Evolutionary conservation across 108 stramenopile species (phyloP), one percentile per base, ranked within the genome.

Genomic region (Mayamaea pseudoterrestris): DNA sequence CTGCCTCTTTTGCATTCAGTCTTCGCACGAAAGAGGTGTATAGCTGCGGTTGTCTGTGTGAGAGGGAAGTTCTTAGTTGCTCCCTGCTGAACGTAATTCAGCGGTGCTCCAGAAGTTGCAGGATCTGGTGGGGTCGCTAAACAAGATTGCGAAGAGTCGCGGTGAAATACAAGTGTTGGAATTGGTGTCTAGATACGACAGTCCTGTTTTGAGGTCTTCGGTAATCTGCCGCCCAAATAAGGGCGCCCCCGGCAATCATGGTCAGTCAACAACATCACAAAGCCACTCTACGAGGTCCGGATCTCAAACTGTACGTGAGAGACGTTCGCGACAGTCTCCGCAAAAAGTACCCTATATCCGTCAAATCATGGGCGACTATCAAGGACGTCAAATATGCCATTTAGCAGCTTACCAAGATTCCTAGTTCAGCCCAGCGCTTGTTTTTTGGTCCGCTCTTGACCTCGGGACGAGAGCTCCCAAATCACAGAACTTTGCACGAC

Each of bases 351-450:
- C 54, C 80, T 0, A 68, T 92, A 26, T 62, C 70, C 1, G 68
- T 92, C 17, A 65, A 65, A 21, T 77, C 90, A 22, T 92, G 90
- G 90, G 73, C 80, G 11, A 75, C 82, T 16, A 61, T 88, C 41
- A 76, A 84, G 53, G 90, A 92, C 48, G 69, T 87, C 47, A 92
- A 92, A 61, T 73, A 84, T 51, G 47, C 58, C 13, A 63, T 91
- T 12, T 65, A 73, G 43, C 51, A 68, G 34, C 60, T 73, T 20
- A 60, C 81, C 1, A 76, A 76, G 32, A 66, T 87, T n/a, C 79
- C 84, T 2, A 62, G 78, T 1, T 35, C 47, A 37, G 60, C 75
- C 3, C 90, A 82, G 36, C 60, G 64, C 16, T 68, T 92, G 30
- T 92, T 74, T 48, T 80, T 79, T 58, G 68, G 70, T 7, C 84